Base-by-base conservation (phyloP, 2,329 filamentous ascomycete genomes). In the Botryotinia convoluta region DNA sequence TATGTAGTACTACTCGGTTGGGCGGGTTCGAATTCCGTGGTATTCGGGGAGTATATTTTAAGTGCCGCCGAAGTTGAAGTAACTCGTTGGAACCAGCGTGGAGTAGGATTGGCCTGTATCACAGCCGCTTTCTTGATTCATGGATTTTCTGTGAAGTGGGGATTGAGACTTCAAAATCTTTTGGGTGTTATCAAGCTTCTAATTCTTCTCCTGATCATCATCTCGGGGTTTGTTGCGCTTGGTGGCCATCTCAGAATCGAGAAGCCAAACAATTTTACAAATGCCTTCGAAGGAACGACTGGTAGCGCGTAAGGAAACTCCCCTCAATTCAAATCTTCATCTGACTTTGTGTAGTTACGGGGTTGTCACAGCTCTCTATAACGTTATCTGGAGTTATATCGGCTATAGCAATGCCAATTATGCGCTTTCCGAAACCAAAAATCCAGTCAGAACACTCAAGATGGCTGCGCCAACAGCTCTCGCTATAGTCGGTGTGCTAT, bases 321-420 rank as follows among this genome's bases (percentile, higher is more conserved):
- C 16, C 26, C 3, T 60, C 35, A 39, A 63, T 7, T 48, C 29
- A 8, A 22, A 22, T 57, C 22, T 35, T 54, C 14, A 26, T 69
- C 63, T 64, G 22, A 68, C 37, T n/a, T 39, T 37, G 32, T 37
- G 26, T 61, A 78, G 76, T 42, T 79, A 92, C 76, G 89, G 89
- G 65, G 85, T 91, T 48, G 89, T 91, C n/a, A 92, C 88, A 1
- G 90, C 91, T 0, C 82, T 93, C 0, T 92, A 91, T 84, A 92
- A 92, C 77, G 90, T 92, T 75, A 90, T 92, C 78, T 92, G 90
- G 87, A 89, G 87, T 74, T 93, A 89, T 78, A 87, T 91, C 76
- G 90, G 90, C 37, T 91, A 90, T 84, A 88, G 85, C 82, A 92
- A 91, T 80, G 90, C 89, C 79, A 91, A 91, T 82, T 91, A 92